Evolutionary conservation across 352 stramenopile species (phyloP).

Genomic region (Globisporangium acanthophoron): DNA sequence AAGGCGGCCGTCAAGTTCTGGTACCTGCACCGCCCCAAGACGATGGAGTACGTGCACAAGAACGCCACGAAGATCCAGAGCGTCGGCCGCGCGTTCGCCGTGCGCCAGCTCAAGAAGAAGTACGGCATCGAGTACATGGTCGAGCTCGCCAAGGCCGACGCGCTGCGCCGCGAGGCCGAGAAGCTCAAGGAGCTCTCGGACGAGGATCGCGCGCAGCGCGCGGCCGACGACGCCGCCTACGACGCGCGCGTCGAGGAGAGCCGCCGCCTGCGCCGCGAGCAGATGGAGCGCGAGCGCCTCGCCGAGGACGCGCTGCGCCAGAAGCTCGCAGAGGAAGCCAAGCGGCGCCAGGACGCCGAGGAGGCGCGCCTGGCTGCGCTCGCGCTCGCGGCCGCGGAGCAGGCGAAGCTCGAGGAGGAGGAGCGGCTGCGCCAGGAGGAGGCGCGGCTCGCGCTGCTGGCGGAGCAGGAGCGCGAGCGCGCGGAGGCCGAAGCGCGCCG

Average conservation of each 20-base stretch:
- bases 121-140: conserved; percentile 81
- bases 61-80: conserved; percentile 86
- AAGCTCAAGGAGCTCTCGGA: conserved; percentile 53
- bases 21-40: conserved; percentile 86
- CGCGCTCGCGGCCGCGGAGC: conserved; percentile 4
- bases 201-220: conserved; percentile 49
- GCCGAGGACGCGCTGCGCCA: conserved; percentile 51
- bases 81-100: conserved; percentile 68
- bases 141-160: conserved; percentile 63
- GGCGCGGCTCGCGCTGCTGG: conserved; percentile 3
- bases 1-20: conserved; percentile 88
- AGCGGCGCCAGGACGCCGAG: conserved; percentile 14
- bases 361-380: conserved; percentile 10
- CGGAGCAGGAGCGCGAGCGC: conserved; percentile 4
- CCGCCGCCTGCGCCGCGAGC: conserved; percentile 64
- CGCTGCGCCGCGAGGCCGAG: conserved; percentile 55
- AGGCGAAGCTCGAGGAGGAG: conserved; percentile 8
- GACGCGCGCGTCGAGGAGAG: conserved; percentile 78
- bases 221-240: conserved; percentile 54
- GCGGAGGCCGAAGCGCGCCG: conserved; percentile 5
- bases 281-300: conserved; percentile 58
- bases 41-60: conserved; percentile 87
- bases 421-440: conserved; percentile 12
- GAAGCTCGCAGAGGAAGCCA: conserved; percentile 34
- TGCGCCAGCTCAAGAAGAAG: conserved; percentile 65